Evolutionary conservation across 2,329 filamentous ascomycete species (phyloP).

Genomic region (Apiospora koreana): DNA sequence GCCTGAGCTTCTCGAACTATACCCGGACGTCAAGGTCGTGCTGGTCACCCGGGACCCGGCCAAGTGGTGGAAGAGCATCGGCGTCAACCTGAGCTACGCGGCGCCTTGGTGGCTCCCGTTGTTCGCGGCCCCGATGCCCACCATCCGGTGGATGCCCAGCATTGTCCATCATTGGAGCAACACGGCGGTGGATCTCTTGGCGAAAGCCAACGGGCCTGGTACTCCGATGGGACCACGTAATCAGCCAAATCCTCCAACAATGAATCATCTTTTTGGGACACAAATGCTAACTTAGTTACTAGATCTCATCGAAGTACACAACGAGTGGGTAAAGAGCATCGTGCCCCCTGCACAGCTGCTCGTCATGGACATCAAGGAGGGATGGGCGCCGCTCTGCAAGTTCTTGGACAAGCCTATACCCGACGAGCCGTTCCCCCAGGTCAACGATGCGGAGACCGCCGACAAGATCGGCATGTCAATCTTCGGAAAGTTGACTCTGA

Average conservation of each 20-base stretch:
- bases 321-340: slow-evolving; percentile 28
- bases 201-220: not conserved
- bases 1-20: slow-evolving; percentile 22
- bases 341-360: slow-evolving; percentile 19
- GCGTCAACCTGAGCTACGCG: slow-evolving; percentile 8
- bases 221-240: not conserved
- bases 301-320: slow-evolving; percentile 22
- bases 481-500: not conserved
- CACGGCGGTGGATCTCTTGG: not conserved
- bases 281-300: not conserved
- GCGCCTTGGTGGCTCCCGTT: not conserved
- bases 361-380: slow-evolving; percentile 16
- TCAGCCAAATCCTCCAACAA: not conserved
- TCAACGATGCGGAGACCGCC: slow-evolving; percentile 15
- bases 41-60: slow-evolving; percentile 26
- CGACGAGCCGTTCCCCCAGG: slow-evolving; percentile 16
- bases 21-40: slow-evolving; percentile 25
- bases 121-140: not conserved
- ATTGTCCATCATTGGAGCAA: not conserved
- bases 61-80: slow-evolving; percentile 25
- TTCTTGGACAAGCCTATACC: slow-evolving; percentile 25
- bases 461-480: not conserved
- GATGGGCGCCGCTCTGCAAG: slow-evolving; percentile 28
- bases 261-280: no score
- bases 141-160: slow-evolving; percentile 5